Base-by-base conservation (phyloP, 2,329 filamentous ascomycete genomes). In the Colletotrichum sp. region DNA sequence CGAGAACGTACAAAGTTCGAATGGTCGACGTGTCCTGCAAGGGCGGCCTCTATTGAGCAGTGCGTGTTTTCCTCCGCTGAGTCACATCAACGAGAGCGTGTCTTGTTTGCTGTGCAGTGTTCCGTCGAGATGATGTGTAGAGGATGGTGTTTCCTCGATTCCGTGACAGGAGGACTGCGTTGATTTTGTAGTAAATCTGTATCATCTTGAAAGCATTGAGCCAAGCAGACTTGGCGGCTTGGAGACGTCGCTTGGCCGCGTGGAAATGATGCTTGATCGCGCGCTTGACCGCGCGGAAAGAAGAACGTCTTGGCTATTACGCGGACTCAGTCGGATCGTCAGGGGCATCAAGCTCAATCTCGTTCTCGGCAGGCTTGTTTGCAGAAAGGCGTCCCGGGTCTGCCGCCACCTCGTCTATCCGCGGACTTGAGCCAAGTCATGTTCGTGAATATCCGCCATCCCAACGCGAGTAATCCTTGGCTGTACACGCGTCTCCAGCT, bases 131-230 rank as follows among this genome's bases (percentile, higher is more conserved):
- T 0, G 52, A 57, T 28, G 18, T 13, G 43, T 4, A 48, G 43
- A 7, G 5, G 3, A 3, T 48, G 43, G 43, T 21, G 43, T 48
- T 48, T 48, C 0, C 2, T n/a, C 43, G 9, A 48, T 3, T 3
- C 5, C 0, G 18, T n/a, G 0, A 21, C 9, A 48, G 3, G 10
- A 48, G 43, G 43, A 0, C 10, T 7, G 10, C 5, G 0, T 21
- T 10, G 3, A 10, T 48, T 21, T 48, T 48, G 18, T 48, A 48
- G 6, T 48, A 0, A 13, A 0, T 48, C 43, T 21, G 43, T 10
- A 48, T n/a, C 43, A 7, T 0, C 43, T 48, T 10, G 43, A 21
- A 48, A 48, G 43, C 43, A 21, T 48, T 48, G 0, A 48, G 43
- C 43, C 43, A 48, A 21, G 18, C 6, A 48, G 4, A 48, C 43